Evolutionary conservation across 441 rosid species (phyloP).

Genomic region (Rhodomyrtus psidioides): DNA sequence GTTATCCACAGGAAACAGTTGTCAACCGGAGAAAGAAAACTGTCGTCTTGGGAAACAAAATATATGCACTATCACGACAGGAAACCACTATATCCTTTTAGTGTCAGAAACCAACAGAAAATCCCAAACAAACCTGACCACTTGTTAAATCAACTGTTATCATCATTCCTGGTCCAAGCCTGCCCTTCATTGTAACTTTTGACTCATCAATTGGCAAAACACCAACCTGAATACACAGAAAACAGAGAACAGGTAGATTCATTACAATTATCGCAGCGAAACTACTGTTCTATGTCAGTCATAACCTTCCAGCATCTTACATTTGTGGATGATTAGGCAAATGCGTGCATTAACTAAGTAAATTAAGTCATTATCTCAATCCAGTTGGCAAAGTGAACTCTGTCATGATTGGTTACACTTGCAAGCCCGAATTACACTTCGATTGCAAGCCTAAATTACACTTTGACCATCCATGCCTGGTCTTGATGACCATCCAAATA

Average conservation of each 20-base stretch:
- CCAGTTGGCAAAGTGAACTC: not conserved
- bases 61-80: not conserved
- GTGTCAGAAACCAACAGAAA: constrained; percentile 3
- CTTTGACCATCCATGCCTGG: not conserved
- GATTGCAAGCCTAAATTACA: not conserved
- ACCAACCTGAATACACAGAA: constrained; percentile 63
- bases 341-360: not conserved
- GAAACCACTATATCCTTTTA: not conserved
- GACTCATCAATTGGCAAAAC: constrained; percentile 96
- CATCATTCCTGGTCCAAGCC: constrained; percentile 99
- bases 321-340: not conserved
- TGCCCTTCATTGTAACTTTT: constrained; percentile 88
- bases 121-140: constrained; percentile 75
- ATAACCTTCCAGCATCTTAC: not conserved
- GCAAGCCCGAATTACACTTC: not conserved
- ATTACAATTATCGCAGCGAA: not conserved
- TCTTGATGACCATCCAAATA: not conserved
- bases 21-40: not conserved
- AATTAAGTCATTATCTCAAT: not conserved
- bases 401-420: not conserved
- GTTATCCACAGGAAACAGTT: not conserved
- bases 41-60: not conserved
- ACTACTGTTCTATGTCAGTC: not conserved
- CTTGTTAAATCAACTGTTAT: constrained; percentile 74
- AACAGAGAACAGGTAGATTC: not conserved